Base-by-base conservation (phyloP, 139 green algal species). In the Klebsormidium nitens region DNA sequence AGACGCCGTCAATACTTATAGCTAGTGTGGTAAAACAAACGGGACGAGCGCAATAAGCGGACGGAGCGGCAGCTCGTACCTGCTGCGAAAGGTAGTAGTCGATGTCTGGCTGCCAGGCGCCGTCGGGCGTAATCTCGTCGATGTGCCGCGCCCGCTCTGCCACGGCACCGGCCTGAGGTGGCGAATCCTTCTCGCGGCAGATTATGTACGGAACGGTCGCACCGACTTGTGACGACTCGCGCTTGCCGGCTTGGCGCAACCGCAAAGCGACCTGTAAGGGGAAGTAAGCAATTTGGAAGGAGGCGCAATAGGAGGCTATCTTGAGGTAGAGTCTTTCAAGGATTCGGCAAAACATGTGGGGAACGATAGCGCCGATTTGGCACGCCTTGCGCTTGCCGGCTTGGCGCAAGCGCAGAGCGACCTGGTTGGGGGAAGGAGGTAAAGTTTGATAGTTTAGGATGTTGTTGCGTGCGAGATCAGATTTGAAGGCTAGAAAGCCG, bases 201-300 rank as follows among this genome's bases (percentile, higher is more conserved):
- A 98, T 96, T 59, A 98, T 81, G 82, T 97, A 98, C 14, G 93
- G 92, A 66, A 98, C 89, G 2, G 91, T 95, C 65, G 98, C 91
- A 4, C 92, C 92, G 64, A 84, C 77, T 59, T 75, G 74, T n/a
- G 85, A 78, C 48, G 89, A 91, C 35, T 97, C 90, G 1, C 86
- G 73, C 74, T 89, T 90, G 49, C 88, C 88, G 0, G 77, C 74
- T 11, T 86, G 86, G 3, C 70, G 62, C 32, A 89, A 79, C 29
- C 93, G 79, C 59, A 97, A 56, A 1, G 93, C 93, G 38, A 97
- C 91, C 69, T 85, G 79, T 57, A 42, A 64, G n/a, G 29, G 50
- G 69, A 17, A 74, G n/a, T n/a, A n/a, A n/a, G n/a, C n/a, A n/a
- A n/a, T n/a, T n/a, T n/a, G n/a, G n/a, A n/a, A n/a, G n/a, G n/a